Percentiles rank a stretch among this genome's conserved stretches.
Conservation (phyloP, 306 rosid genomes). For the Crataegus laevigata region DNA sequence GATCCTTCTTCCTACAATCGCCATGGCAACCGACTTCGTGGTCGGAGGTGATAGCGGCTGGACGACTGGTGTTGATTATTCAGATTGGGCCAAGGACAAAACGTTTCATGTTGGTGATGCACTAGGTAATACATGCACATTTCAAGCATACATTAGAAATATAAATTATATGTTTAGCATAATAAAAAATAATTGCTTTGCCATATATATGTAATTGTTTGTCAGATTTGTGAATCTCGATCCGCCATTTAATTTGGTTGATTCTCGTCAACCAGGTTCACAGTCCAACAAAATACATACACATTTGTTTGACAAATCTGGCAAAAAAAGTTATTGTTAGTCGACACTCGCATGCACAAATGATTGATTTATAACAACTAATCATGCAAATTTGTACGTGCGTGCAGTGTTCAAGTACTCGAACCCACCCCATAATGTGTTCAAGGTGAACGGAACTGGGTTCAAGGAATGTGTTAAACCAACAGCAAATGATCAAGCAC, state of each 20-base stretch:
- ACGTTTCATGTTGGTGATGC: constrained; percentile 17
- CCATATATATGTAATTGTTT: background rate
- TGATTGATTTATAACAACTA: background rate
- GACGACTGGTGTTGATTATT: background rate
- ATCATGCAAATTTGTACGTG: background rate
- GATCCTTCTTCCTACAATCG: constrained; percentile 9
- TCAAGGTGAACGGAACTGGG: constrained; percentile 11
- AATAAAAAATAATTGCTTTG: background rate
- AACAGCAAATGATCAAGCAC: background rate
- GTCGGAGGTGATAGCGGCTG: constrained; percentile 20
- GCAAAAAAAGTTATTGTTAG: no score
- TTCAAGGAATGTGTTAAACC: constrained; percentile 1
- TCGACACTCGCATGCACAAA: no score
- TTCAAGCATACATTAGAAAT: background rate
- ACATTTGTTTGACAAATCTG: no score
- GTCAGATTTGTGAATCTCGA: no score
- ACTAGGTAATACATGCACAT: constrained; percentile 1
- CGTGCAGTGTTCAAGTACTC: constrained; percentile 18
- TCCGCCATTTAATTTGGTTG: no score
- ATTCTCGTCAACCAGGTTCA: no score
- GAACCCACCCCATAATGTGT: constrained; percentile 4
- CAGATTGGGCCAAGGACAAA: constrained; percentile 18
- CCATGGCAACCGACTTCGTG: background rate
- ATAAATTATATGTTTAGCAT: background rate
- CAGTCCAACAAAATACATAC: no score